These are phyloP conservation scores for Nectriaceae sp. DNA, from an alignment of 2,329 filamentous ascomycete genomes.

Conservation along the genomic window DNA sequence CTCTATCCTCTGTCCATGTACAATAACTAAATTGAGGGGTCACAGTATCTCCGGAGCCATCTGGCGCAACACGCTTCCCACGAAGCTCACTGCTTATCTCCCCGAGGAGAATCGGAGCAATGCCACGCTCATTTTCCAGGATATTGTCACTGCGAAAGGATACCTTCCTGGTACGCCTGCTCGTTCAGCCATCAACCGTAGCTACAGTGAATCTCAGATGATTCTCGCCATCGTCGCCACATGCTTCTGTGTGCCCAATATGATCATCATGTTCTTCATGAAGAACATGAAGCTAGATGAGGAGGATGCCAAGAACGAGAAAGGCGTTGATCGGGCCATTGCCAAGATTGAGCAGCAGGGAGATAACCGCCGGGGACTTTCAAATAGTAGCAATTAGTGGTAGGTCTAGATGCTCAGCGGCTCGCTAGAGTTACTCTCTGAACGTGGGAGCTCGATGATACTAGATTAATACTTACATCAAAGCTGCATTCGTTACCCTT, in stretches of 20 bases:
- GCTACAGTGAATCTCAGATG: slow-evolving; percentile 19
- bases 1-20: rapidly evolving
- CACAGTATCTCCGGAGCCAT: slow-evolving; percentile 35
- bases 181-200: slow-evolving; percentile 17
- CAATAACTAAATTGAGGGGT: background rate
- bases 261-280: slow-evolving; percentile 21
- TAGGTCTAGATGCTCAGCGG: no score
- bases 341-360: no score
- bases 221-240: slow-evolving; percentile 20
- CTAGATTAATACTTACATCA: no score
- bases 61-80: slow-evolving; percentile 29
- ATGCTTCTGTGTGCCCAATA: slow-evolving; percentile 10
- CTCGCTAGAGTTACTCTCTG: no score
- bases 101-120: slow-evolving; percentile 15
- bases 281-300: slow-evolving; percentile 14
- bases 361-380: no score
- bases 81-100: slow-evolving; percentile 21
- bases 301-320: no score
- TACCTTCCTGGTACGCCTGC: slow-evolving; percentile 2
- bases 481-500: no score
- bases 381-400: no score
- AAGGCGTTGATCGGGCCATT: no score
- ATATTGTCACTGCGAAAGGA: slow-evolving; percentile 25
- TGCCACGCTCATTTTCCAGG: slow-evolving; percentile 22
- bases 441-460: no score